Conservation (phyloP, 306 rosid species). For the Canavalia gladiata region DNA sequence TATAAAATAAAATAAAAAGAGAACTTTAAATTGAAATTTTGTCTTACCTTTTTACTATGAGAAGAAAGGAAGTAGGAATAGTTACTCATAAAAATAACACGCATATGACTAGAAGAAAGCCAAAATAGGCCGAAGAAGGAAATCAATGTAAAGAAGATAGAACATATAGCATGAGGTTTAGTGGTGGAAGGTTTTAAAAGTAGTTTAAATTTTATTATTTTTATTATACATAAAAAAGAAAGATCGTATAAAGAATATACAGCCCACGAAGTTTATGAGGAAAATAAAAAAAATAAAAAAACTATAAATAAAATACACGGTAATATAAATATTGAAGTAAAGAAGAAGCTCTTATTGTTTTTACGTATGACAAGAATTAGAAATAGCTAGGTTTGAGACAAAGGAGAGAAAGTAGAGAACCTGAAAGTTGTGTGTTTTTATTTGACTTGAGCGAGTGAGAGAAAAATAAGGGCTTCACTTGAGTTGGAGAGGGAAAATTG, state of each 20-base stretch:
- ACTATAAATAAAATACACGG: neutral
- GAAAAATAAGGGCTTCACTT: conserved; percentile 73
- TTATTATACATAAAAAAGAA: neutral
- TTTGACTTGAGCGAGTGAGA: conserved; percentile 65
- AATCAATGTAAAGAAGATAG: neutral
- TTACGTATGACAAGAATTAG: neutral
- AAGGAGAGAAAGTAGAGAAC: conserved; percentile 56
- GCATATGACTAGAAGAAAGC: neutral
- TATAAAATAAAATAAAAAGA: too few species aligned
- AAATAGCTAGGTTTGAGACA: neutral
- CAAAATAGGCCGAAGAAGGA: neutral
- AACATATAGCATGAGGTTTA: neutral
- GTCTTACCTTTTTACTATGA: too few species aligned
- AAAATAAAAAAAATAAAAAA: too few species aligned
- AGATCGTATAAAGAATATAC: too few species aligned
- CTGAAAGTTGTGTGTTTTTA: conserved; percentile 67
- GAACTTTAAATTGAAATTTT: too few species aligned
- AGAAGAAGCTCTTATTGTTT: conserved; percentile 32
- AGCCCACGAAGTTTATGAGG: too few species aligned
- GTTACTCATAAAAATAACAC: neutral
- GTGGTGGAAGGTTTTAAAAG: neutral
- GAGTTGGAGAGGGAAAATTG: conserved; percentile 78
- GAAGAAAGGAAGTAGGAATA: too few species aligned
- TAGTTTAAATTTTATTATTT: too few species aligned
- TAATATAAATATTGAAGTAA: neutral